Evolutionary conservation across 2,329 filamentous ascomycete genomes (phyloP).

Genomic region (Neocatenulostroma microsporum): DNA sequence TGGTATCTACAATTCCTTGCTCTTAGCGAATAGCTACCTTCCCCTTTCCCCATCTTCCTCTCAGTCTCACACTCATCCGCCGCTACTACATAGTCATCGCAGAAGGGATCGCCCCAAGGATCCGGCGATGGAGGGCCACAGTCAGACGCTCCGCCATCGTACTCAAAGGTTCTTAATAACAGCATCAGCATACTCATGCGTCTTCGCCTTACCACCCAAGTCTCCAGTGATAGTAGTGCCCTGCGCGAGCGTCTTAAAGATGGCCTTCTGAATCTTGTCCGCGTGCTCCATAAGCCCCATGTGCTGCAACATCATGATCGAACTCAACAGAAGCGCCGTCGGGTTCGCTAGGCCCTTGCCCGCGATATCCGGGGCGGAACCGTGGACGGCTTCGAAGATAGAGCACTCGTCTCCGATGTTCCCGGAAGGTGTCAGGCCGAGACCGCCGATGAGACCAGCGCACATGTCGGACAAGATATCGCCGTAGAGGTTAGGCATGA

Average conservation of each 20-base stretch:
- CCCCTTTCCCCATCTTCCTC: too few relatives aligned
- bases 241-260: slow-evolving; percentile 90
- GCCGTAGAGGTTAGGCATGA: slow-evolving; percentile 96
- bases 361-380: slow-evolving; percentile 91
- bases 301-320: slow-evolving; percentile 99
- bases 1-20: too few relatives aligned
- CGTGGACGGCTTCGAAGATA: slow-evolving; percentile 99
- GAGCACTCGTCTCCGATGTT: slow-evolving; percentile 99
- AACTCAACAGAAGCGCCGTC: slow-evolving; percentile 86
- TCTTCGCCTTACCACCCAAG: slow-evolving; percentile 93
- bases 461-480: slow-evolving; percentile 99
- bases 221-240: slow-evolving; percentile 94
- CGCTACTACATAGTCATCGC: too few relatives aligned
- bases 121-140: too few relatives aligned
- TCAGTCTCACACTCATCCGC: too few relatives aligned
- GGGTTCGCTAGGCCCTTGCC: slow-evolving; percentile 96
- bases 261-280: slow-evolving; percentile 81
- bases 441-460: slow-evolving; percentile 93
- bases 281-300: slow-evolving; percentile 87
- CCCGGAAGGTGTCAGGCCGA: slow-evolving; percentile 92
- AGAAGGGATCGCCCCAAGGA: too few relatives aligned
- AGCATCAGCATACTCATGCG: slow-evolving; percentile 82
- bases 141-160: neutral
- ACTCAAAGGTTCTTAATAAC: slow-evolving; percentile 33
- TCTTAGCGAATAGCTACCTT: too few relatives aligned